Percentiles rank a stretch among this genome's conserved stretches.
phyloP scores from a whole-genome alignment of 495 filamentous ascomycete species.

The Parmelia sp. region DNA sequence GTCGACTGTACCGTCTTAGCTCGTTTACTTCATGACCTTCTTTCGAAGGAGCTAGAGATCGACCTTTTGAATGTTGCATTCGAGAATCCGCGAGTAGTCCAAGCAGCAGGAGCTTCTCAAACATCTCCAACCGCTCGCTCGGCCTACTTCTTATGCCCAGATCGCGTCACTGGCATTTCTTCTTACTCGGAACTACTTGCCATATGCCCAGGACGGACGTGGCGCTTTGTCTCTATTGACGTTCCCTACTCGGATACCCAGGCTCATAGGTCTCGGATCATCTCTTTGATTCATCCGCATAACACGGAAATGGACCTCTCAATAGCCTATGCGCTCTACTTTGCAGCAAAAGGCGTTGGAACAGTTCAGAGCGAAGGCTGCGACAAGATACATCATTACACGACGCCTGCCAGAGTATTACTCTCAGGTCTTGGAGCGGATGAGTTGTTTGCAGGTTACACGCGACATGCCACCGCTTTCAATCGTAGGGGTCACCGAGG shows the following conservation, averaged over 20 bases:
- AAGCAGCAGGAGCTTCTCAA: conserved; percentile 34
- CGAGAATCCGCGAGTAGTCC: conserved; percentile 75
- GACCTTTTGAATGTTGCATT: conserved; percentile 96
- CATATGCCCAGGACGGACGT: conserved; percentile 65
- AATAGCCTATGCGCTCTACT: conserved; percentile 89
- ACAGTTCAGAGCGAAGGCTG: conserved; percentile 26
- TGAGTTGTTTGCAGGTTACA: conserved; percentile 92
- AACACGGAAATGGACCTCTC: conserved; percentile 99
- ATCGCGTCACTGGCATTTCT: conserved; percentile 75
- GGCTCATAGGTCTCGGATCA: conserved; percentile 59
- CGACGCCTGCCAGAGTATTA: conserved; percentile 70
- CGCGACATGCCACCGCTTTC: conserved; percentile 74
- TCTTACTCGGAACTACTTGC: conserved; percentile 65
- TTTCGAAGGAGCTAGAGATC: conserved; percentile 61
- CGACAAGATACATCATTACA: conserved; percentile 40
- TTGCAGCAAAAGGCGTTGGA: conserved; percentile 77
- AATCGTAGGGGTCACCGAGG: conserved; percentile 56
- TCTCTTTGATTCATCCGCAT: conserved; percentile 79
- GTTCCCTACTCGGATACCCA: conserved; percentile 72
- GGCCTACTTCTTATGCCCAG: conserved; percentile 77
- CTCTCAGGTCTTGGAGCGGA: conserved; percentile 93
- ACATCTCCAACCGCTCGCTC: conserved; percentile 27
- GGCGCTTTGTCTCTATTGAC: conserved; percentile 78
- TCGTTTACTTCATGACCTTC: conserved; percentile 69
- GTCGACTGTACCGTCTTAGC: conserved; percentile 89